Conservation (phyloP, 1,139 yeast genomes). For the Blastobotrys indianensis region DNA sequence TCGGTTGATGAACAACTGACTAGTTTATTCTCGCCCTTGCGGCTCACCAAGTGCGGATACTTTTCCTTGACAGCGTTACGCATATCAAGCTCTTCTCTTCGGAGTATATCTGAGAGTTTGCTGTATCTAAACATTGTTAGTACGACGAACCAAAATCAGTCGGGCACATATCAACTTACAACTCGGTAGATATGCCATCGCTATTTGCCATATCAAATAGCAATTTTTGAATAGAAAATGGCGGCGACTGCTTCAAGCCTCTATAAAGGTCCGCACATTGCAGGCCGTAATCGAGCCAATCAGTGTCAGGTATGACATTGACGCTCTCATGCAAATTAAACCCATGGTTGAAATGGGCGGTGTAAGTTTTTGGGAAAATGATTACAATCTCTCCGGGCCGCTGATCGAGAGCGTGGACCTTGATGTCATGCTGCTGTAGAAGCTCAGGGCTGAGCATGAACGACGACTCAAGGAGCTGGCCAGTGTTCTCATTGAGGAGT, state of each 20-base stretch:
- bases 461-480: constrained; percentile 56
- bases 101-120: neutral
- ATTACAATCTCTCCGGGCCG: constrained; percentile 72
- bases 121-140: neutral
- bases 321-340: constrained; percentile 77
- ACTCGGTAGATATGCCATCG: constrained; percentile 20
- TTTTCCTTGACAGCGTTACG: constrained; percentile 5
- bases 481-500: constrained; percentile 9
- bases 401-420: constrained; percentile 67
- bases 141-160: neutral
- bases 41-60: constrained; percentile 7
- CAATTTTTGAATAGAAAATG: constrained; percentile 34
- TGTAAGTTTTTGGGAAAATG: constrained; percentile 75
- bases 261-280: constrained; percentile 29
- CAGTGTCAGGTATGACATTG: constrained; percentile 60
- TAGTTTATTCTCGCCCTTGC: neutral
- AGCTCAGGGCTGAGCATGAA: constrained; percentile 64
- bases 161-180: constrained; percentile 13
- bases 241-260: constrained; percentile 27
- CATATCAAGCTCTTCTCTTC: constrained; percentile 7
- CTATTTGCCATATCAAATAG: constrained; percentile 27
- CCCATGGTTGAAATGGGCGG: constrained; percentile 76
- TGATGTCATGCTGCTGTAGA: constrained; percentile 47
- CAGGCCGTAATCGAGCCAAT: constrained; percentile 46
- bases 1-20: constrained; percentile 23